These are phyloP conservation scores for Fusarium sp. DNA, from an alignment of 2,329 filamentous ascomycete species.

Conservation along the genomic window DNA sequence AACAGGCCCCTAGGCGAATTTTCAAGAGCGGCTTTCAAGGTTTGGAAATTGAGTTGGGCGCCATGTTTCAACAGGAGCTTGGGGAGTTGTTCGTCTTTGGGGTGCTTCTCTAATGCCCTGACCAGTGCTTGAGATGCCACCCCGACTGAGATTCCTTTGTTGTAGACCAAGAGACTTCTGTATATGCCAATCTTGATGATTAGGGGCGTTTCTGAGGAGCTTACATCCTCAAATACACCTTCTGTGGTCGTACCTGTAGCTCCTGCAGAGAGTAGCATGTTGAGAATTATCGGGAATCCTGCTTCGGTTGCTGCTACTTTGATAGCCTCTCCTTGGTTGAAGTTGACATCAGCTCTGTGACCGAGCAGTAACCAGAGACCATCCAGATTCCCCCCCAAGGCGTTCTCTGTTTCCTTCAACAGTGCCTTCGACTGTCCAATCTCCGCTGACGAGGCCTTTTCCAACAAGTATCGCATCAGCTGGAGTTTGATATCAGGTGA, in stretches of 20 bases:
- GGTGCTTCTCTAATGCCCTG: neutral
- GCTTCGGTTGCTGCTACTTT: constrained; percentile 1
- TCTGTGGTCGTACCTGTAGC: neutral
- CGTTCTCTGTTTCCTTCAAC: neutral
- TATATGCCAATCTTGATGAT: constrained; percentile 7
- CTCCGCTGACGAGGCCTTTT: neutral
- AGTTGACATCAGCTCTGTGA: constrained; percentile 19
- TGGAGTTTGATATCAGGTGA: neutral
- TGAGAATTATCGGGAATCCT: constrained; percentile 7
- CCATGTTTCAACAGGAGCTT: constrained; percentile 6
- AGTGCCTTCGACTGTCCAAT: constrained; percentile 18
- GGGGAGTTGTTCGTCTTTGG: neutral
- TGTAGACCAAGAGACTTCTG: neutral
- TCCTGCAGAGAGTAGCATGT: constrained; percentile 6
- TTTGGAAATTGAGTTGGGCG: neutral
- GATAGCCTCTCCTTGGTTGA: constrained; percentile 3
- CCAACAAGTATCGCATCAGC: neutral
- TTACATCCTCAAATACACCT: constrained; percentile 9
- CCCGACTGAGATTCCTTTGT: neutral
- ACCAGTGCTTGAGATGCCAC: constrained; percentile 8
- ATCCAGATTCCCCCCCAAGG: neutral
- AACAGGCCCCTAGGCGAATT: neutral
- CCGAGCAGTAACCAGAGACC: constrained; percentile 3
- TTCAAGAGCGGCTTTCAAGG: neutral
- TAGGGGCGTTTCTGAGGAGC: neutral